A percentile compares a stretch with the other conserved stretches of the same genome.
Evolutionary conservation across 164 flowering plant genomes (phyloP).

Genomic region (Buxus sempervirens): DNA sequence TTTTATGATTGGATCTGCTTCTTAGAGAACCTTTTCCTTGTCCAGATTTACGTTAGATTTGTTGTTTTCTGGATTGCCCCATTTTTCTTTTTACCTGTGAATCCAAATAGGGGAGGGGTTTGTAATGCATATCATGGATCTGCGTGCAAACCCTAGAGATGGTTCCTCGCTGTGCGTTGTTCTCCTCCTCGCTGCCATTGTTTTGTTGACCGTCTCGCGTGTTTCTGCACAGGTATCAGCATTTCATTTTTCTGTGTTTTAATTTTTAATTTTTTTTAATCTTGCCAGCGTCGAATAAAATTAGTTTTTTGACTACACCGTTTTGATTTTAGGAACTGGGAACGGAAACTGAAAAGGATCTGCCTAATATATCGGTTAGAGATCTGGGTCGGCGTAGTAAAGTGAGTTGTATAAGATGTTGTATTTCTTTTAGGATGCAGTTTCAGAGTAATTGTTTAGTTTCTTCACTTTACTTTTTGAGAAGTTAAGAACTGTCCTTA

Average conservation of each 20-base stretch:
- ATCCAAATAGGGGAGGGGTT: constrained; percentile 1
- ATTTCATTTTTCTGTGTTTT: not conserved
- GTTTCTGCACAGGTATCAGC: constrained; percentile 17
- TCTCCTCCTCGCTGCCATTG: constrained; percentile 7
- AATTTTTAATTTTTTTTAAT: too few relatives aligned
- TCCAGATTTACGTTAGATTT: not conserved
- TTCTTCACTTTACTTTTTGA: not conserved
- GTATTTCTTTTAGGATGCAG: not conserved
- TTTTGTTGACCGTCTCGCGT: constrained; percentile 1
- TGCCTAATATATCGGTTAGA: constrained; percentile 20
- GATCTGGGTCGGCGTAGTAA: constrained; percentile 79
- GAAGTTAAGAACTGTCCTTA: not conserved
- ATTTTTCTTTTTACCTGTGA: not conserved
- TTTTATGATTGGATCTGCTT: not conserved
- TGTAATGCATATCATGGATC: constrained; percentile 18
- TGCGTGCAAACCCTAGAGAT: constrained; percentile 9
- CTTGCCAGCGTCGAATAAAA: not conserved
- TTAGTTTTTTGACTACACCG: not conserved
- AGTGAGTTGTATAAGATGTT: constrained; percentile 30
- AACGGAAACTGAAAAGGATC: constrained; percentile 28
- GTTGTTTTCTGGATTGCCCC: not conserved
- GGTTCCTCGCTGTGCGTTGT: not conserved
- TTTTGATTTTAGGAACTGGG: constrained; percentile 24
- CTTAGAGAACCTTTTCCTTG: not conserved
- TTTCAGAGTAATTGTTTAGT: not conserved